Base-by-base conservation (phyloP, 2,329 filamentous ascomycete species). In the Colletotrichum truncatum region DNA sequence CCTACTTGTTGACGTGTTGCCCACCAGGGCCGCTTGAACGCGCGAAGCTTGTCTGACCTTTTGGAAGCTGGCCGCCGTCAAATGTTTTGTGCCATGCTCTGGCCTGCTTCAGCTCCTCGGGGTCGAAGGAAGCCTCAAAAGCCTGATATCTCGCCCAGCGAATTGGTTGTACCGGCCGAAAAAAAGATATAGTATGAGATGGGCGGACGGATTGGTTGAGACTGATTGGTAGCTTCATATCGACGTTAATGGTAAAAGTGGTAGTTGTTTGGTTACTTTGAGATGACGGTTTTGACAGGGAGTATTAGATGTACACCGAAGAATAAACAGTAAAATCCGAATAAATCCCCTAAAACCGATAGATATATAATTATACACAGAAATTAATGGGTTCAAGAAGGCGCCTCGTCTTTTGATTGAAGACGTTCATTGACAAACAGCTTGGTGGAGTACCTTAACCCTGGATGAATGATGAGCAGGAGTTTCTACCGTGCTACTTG, bases 1-100 rank as follows among this genome's bases (percentile, higher is more conserved):
- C 82, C 56, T 71, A 89, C 87, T 89, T 89, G 72, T 89, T 89
- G 30, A 89, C 86, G 70, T 89, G 85, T 69, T 89, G 87, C 2
- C 87, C 87, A 11, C 87, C 87, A 3, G 87, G 86, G 0, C 87
- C 87, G 69, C 85, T 88, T 3, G 87, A 88, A n/a, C 87, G 80
- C 3, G 87, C 81, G 72, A 81, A 89, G 10, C 77, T 82, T 5
- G 84, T 88, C 45, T 74, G 82, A 8, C 85, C 87, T 57, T 75
- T 80, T 12, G 87, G 87, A 2, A 89, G 71, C 21, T 71, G 76
- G 38, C 72, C 75, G 30, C 76, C 67, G 8, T 77, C 75, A 65
- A 87, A 85, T 0, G 78, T 76, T 48, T 78, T 70, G 49, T 79
- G 79, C 87, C 87, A 89, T 66, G 75, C 76, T 23, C 86, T 81